Percentiles rank a stretch among this genome's conserved stretches.
phyloP scores from a whole-genome alignment of 1,284 basidiomycete species.

The Grifola frondosa region DNA sequence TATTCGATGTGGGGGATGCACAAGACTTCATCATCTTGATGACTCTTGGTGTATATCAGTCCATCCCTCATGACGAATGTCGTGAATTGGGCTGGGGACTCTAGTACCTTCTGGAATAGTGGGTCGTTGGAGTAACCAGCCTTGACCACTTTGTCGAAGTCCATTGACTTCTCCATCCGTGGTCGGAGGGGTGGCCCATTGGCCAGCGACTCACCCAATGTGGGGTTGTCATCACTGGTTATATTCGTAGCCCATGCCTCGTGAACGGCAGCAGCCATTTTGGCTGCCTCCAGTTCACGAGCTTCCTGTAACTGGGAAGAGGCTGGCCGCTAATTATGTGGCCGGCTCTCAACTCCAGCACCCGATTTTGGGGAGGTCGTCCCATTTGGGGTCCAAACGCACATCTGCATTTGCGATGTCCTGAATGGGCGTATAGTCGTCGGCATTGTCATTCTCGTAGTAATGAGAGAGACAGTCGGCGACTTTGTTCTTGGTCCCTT shows the following conservation, averaged over 20 bases:
- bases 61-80: constrained; percentile 6
- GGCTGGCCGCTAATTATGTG: constrained; percentile 2
- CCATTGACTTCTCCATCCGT: not conserved
- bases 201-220: not conserved
- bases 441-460: constrained; percentile 26
- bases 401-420: constrained; percentile 30
- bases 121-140: constrained; percentile 6
- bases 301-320: not conserved
- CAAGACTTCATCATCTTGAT: constrained; percentile 13
- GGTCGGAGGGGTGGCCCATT: not conserved
- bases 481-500: constrained; percentile 33
- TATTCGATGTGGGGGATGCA: constrained; percentile 17
- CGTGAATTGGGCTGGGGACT: constrained; percentile 12
- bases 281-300: not conserved
- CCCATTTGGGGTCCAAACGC: constrained; percentile 24
- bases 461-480: constrained; percentile 36
- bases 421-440: constrained; percentile 19
- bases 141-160: constrained; percentile 2
- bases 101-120: constrained; percentile 9
- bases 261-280: constrained; percentile 1
- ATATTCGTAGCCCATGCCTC: not conserved
- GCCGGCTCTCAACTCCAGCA: constrained; percentile 8
- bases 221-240: not conserved
- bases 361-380: constrained; percentile 17
- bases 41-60: constrained; percentile 13